A percentile compares a stretch with the other conserved stretches of the same genome.
Conservation (phyloP, 2,329 filamentous ascomycete species). For the Ophiostoma sp. region DNA sequence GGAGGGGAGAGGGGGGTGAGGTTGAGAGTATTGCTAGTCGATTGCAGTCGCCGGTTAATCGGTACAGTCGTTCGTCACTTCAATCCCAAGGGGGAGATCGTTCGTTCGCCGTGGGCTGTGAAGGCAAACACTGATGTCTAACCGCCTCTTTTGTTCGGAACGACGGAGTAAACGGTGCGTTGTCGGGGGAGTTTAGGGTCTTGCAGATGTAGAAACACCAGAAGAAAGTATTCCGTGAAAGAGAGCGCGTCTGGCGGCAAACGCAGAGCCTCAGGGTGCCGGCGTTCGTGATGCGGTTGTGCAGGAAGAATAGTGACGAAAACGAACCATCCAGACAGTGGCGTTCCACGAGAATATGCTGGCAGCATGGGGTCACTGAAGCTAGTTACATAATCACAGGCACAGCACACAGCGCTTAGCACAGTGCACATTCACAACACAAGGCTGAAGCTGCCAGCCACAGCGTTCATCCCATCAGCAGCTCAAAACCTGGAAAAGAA, state of each 20-base stretch:
- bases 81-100: neutral
- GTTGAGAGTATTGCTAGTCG: neutral
- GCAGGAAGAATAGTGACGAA: neutral
- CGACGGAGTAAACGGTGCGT: neutral
- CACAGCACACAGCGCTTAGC: neutral
- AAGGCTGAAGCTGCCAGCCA: neutral
- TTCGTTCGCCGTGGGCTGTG: neutral
- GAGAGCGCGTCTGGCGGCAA: neutral
- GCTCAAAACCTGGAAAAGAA: neutral
- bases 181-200: neutral
- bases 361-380: neutral
- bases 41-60: neutral
- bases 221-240: neutral
- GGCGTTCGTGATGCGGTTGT: neutral
- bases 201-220: no score
- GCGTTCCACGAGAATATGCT: neutral
- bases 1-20: neutral
- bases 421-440: conserved; percentile 2
- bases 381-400: neutral
- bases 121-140: neutral
- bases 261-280: neutral
- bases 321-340: neutral
- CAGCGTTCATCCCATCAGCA: neutral
- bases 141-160: neutral
- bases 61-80: neutral